These are phyloP conservation scores for Dendrobium catenatum DNA, from an alignment of 106 monocot genomes.

Conservation along the genomic window DNA sequence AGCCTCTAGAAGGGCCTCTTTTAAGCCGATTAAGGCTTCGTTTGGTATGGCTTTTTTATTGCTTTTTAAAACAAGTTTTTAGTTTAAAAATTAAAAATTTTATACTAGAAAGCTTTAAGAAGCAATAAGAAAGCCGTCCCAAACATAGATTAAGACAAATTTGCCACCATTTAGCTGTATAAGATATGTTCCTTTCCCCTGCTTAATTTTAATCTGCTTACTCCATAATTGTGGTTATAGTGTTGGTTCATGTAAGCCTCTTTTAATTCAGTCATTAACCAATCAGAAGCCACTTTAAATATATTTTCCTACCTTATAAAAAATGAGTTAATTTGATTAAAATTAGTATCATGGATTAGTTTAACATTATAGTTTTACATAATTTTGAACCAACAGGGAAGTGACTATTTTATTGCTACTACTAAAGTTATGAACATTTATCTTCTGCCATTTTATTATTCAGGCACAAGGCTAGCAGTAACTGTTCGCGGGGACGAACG, in stretches of 20 bases:
- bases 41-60: too few relatives aligned
- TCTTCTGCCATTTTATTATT: not conserved
- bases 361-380: not conserved
- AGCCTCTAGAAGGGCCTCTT: not conserved
- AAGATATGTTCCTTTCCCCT: not conserved
- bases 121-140: too few relatives aligned
- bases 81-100: too few relatives aligned
- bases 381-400: not conserved
- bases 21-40: not conserved
- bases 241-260: not conserved
- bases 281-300: not conserved
- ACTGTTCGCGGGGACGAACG: constrained; percentile 82
- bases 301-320: not conserved
- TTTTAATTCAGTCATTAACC: not conserved
- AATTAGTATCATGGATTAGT: not conserved
- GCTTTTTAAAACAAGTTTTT: too few relatives aligned
- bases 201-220: not conserved
- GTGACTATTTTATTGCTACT: not conserved
- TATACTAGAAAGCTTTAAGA: too few relatives aligned
- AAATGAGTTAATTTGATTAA: not conserved
- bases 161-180: not conserved
- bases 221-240: not conserved
- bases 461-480: constrained; percentile 86
- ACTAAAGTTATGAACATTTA: not conserved
- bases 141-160: not conserved